Conservation (phyloP, 768 basidiomycete genomes). For the Gyrodon lividus region DNA sequence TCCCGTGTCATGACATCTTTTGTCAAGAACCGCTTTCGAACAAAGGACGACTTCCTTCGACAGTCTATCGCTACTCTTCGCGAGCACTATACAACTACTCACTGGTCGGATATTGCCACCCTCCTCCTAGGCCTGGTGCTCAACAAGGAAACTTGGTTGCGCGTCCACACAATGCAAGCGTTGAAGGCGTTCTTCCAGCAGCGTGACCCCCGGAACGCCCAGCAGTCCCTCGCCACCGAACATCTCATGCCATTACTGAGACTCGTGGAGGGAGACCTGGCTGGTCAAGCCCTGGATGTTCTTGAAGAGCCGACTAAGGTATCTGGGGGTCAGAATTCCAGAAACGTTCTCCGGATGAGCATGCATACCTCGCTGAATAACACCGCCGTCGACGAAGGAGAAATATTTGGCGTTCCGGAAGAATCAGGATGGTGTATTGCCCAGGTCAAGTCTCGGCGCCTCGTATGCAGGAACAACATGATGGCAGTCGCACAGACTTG, state of each 20-base stretch:
- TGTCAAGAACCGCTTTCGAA: constrained; percentile 82
- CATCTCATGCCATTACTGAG: constrained; percentile 88
- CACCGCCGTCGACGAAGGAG: constrained; percentile 54
- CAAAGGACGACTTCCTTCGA: constrained; percentile 89
- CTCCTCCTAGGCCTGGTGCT: constrained; percentile 84
- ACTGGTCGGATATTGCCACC: constrained; percentile 81
- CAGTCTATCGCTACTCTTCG: constrained; percentile 84
- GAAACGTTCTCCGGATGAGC: constrained; percentile 90
- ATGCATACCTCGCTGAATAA: constrained; percentile 58
- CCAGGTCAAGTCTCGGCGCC: constrained; percentile 57
- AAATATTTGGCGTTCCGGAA: constrained; percentile 79
- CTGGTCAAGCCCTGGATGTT: constrained; percentile 86
- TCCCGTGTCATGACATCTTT: constrained; percentile 88
- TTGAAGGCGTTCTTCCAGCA: constrained; percentile 88
- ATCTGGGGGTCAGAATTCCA: constrained; percentile 72
- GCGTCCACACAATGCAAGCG: constrained; percentile 80
- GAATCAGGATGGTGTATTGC: constrained; percentile 88
- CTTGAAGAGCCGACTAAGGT: constrained; percentile 87
- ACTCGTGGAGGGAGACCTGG: constrained; percentile 83
- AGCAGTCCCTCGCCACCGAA: constrained; percentile 78
- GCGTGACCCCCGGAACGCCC: constrained; percentile 70
- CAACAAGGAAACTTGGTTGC: constrained; percentile 80
- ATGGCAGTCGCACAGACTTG: constrained; percentile 86
- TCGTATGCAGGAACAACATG: constrained; percentile 71
- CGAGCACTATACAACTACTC: constrained; percentile 75